Evolutionary conservation across 768 basidiomycete species (phyloP).

Genomic region (Leccinellum albellum): DNA sequence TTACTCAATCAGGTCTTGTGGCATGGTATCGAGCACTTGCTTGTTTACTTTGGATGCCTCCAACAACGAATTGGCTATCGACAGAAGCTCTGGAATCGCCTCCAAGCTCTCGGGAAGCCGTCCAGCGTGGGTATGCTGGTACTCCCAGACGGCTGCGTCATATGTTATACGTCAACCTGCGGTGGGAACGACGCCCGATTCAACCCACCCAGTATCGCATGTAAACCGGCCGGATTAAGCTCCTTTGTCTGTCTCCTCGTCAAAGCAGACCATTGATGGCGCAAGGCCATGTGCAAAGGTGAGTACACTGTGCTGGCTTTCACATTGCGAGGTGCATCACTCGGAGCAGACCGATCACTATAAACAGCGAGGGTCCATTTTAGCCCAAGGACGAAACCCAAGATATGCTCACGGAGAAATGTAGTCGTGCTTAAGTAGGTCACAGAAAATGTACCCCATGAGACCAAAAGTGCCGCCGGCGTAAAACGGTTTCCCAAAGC

Average conservation of each 20-base stretch:
- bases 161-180: slow-evolving; percentile 12
- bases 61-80: slow-evolving; percentile 62
- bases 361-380: slow-evolving; percentile 6
- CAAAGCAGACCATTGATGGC: slow-evolving; percentile 64
- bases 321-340: slow-evolving; percentile 55
- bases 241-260: slow-evolving; percentile 78
- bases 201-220: slow-evolving; percentile 65
- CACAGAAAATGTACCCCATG: slow-evolving; percentile 91
- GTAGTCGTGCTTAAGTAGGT: slow-evolving; percentile 83
- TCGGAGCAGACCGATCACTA: slow-evolving; percentile 62
- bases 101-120: slow-evolving; percentile 51
- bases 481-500: slow-evolving; percentile 75
- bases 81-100: slow-evolving; percentile 53
- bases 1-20: slow-evolving; percentile 62
- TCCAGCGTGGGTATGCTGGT: slow-evolving; percentile 55
- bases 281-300: slow-evolving; percentile 58
- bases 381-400: slow-evolving; percentile 4
- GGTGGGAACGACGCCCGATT: background rate
- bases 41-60: slow-evolving; percentile 64
- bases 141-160: slow-evolving; percentile 76
- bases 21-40: slow-evolving; percentile 55
- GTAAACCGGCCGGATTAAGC: slow-evolving; percentile 70
- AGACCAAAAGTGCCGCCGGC: slow-evolving; percentile 91
- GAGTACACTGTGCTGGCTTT: slow-evolving; percentile 63
- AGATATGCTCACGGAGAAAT: slow-evolving; percentile 66